Evolutionary conservation across 75 land plant species (phyloP).

Genomic region (Ceratopteris richardii): DNA sequence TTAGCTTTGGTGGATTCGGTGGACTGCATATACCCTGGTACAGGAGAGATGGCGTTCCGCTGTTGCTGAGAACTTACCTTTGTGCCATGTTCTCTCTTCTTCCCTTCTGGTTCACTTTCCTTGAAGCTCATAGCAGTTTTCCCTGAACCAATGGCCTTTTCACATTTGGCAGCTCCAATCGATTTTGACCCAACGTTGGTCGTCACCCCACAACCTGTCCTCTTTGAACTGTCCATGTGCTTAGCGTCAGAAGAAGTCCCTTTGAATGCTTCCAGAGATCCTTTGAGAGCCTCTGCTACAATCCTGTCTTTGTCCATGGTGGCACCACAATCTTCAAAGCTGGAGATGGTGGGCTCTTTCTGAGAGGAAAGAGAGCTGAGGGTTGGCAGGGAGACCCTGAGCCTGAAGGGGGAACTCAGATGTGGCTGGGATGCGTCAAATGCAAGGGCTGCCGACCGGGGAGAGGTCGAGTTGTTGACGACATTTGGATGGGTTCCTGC

Average conservation of each 20-base stretch:
- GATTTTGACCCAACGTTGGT: too few species aligned
- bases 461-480: background rate
- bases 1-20: conserved; percentile 84
- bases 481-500: background rate
- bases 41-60: background rate
- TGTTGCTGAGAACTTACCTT: background rate
- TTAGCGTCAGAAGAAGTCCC: too few species aligned
- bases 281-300: background rate
- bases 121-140: background rate
- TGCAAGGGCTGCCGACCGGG: conserved; percentile 4
- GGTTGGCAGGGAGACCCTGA: background rate
- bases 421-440: background rate
- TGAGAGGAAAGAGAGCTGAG: background rate
- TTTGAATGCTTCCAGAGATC: background rate
- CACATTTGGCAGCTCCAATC: too few species aligned
- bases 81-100: background rate
- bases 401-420: background rate
- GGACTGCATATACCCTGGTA: conserved; percentile 80
- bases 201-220: too few species aligned
- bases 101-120: background rate
- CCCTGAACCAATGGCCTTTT: background rate
- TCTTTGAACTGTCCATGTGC: too few species aligned
- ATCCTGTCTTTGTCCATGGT: background rate
- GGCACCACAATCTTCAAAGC: background rate
- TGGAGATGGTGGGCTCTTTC: background rate